Percentiles rank a stretch among this genome's conserved stretches.
phyloP scores from a whole-genome alignment of 495 filamentous ascomycete genomes.

The Penicillium soppii region DNA sequence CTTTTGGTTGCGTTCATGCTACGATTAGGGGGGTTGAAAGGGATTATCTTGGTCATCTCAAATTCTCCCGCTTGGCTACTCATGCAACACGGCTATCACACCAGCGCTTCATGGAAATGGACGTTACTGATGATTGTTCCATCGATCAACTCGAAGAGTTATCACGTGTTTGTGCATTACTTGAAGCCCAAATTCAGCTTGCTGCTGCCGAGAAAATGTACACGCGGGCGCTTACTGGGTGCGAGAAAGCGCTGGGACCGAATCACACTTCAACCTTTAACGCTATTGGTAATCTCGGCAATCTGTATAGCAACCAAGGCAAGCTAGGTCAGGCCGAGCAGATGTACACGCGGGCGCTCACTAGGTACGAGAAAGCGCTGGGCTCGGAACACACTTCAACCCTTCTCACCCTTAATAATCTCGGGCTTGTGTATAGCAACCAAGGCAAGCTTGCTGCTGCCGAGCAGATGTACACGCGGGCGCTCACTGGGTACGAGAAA shows the following conservation, averaged over 20 bases:
- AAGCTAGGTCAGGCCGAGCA: background rate
- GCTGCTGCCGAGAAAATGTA: background rate
- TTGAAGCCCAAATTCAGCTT: background rate
- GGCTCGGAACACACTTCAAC: background rate
- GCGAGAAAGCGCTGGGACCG: background rate
- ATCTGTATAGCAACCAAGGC: background rate
- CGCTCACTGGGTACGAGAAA: background rate
- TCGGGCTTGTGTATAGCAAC: background rate
- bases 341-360: background rate
- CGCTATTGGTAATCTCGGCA: background rate
- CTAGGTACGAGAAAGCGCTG: background rate
- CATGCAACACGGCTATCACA: background rate
- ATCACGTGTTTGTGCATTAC: background rate
- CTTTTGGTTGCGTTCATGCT: conserved; percentile 6
- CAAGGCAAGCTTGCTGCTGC: background rate
- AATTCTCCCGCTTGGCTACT: background rate
- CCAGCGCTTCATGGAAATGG: background rate
- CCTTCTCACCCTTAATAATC: background rate
- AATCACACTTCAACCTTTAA: background rate
- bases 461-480: background rate
- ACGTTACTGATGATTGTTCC: background rate
- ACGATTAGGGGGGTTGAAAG: background rate
- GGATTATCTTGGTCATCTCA: background rate
- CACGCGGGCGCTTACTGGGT: background rate
- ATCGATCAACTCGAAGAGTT: background rate